A percentile compares a stretch with the other conserved stretches of the same genome.
These are phyloP conservation scores for Pulveroboletus frians DNA, from an alignment of 768 basidiomycete species.

Conservation along the genomic window DNA sequence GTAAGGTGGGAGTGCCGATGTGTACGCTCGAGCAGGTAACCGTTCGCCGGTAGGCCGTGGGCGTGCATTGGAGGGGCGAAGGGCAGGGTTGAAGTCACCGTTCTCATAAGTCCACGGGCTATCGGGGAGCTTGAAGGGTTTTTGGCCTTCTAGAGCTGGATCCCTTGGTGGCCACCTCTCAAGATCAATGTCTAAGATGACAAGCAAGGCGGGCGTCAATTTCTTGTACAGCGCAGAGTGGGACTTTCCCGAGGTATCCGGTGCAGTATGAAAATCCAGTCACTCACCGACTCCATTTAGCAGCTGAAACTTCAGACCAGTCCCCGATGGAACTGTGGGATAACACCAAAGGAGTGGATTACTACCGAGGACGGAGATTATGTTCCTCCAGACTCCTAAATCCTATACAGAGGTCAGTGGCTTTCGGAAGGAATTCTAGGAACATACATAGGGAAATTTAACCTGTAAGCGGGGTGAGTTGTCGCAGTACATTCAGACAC, in stretches of 20 bases:
- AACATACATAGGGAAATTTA: constrained; percentile 87
- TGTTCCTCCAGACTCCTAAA: constrained; percentile 68
- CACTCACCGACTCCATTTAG: constrained; percentile 73
- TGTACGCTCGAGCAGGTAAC: constrained; percentile 28
- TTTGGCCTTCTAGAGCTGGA: constrained; percentile 36
- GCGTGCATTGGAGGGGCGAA: constrained; percentile 56
- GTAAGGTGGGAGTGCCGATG: constrained; percentile 62
- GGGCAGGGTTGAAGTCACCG: constrained; percentile 66
- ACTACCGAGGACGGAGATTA: constrained; percentile 70
- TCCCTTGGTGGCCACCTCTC: constrained; percentile 74
- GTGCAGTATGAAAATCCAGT: constrained; percentile 35
- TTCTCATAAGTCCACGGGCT: constrained; percentile 88
- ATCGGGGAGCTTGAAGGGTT: constrained; percentile 44
- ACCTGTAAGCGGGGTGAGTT: constrained; percentile 40
- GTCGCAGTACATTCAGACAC: background rate
- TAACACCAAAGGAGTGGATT: constrained; percentile 82
- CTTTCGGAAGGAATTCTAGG: background rate
- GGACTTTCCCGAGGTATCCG: constrained; percentile 4
- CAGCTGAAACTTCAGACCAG: constrained; percentile 74
- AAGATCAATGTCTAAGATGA: constrained; percentile 31
- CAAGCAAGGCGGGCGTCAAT: constrained; percentile 10
- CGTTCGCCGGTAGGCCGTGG: constrained; percentile 27
- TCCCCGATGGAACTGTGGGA: constrained; percentile 61
- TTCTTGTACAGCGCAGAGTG: background rate
- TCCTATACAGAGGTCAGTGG: constrained; percentile 46